Conservation (phyloP, 108 stramenopile species). For the Hondaea fermentalgiana region DNA sequence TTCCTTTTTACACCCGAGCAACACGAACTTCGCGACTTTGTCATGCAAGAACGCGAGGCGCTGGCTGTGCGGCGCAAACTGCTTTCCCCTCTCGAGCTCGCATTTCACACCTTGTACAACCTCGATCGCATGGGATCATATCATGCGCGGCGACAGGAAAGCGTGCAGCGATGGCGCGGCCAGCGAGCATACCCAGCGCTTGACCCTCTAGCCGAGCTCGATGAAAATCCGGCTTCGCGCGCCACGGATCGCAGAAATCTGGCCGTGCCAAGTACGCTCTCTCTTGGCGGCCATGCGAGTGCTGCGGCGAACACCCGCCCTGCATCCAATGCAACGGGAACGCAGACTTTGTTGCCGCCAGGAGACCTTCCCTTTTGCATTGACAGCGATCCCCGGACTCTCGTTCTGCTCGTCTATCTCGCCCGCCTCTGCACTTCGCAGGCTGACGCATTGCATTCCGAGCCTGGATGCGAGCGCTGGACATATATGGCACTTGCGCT, state of each 20-base stretch:
- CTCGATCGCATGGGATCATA: background rate
- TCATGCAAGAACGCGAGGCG: background rate
- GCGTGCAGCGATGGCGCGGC: background rate
- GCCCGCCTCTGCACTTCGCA: background rate
- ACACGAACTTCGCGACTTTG: background rate
- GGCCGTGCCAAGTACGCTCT: too few relatives aligned
- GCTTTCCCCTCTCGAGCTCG: background rate
- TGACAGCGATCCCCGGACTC: constrained; percentile 25
- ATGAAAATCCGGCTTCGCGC: background rate
- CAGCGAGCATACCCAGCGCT: background rate
- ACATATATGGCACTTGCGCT: constrained; percentile 27
- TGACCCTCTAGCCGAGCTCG: background rate
- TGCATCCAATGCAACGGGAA: background rate
- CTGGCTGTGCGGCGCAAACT: background rate
- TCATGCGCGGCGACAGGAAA: background rate
- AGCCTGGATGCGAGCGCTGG: constrained; percentile 14
- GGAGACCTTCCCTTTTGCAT: constrained; percentile 15
- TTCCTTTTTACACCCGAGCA: background rate
- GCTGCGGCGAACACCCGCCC: background rate
- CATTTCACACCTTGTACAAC: background rate
- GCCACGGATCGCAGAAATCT: too few relatives aligned
- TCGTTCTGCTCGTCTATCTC: constrained; percentile 26
- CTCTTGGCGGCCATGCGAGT: background rate
- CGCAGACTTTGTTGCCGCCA: background rate
- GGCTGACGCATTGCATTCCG: background rate